phyloP scores from a whole-genome alignment of 2,329 filamentous ascomycete species.

The Aspergillus viridinutans region DNA sequence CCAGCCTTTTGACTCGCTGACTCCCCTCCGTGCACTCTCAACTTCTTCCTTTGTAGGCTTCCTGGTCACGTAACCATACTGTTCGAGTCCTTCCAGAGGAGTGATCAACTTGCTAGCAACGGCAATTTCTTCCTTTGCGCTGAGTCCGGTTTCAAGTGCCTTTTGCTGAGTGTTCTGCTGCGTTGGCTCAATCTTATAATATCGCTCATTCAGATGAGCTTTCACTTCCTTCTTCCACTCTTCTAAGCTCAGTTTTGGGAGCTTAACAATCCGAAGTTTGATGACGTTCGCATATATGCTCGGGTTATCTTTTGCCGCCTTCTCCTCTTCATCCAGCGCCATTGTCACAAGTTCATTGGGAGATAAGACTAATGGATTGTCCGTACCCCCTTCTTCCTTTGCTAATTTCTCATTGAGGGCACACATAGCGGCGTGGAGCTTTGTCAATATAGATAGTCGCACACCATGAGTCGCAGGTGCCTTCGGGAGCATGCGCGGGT shows the following conservation, averaged over 20 bases:
- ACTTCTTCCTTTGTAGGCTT: constrained; percentile 66
- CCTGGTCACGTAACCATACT: constrained; percentile 69
- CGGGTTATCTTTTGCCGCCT: constrained; percentile 61
- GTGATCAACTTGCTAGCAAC: constrained; percentile 62
- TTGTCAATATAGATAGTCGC: constrained; percentile 41
- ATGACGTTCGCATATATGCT: constrained; percentile 78
- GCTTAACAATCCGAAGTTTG: constrained; percentile 71
- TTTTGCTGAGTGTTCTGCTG: constrained; percentile 41
- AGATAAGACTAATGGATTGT: constrained; percentile 35
- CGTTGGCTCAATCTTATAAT: constrained; percentile 29
- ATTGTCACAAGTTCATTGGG: constrained; percentile 43
- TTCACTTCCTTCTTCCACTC: constrained; percentile 67
- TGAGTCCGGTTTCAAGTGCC: constrained; percentile 66
- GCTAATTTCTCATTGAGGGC: constrained; percentile 36
- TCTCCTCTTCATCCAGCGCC: constrained; percentile 67
- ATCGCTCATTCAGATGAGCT: constrained; percentile 35
- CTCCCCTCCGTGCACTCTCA: constrained; percentile 59
- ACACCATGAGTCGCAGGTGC: constrained; percentile 41
- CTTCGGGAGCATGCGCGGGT: constrained; percentile 43
- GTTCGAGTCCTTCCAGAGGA: constrained; percentile 58
- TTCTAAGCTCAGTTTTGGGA: constrained; percentile 68
- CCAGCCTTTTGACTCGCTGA: constrained; percentile 67
- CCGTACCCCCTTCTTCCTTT: constrained; percentile 27
- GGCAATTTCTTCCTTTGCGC: constrained; percentile 61
- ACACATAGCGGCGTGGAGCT: constrained; percentile 42